Base-by-base conservation (phyloP, 2,329 filamentous ascomycete genomes). In the Fusarium heterosporum region DNA sequence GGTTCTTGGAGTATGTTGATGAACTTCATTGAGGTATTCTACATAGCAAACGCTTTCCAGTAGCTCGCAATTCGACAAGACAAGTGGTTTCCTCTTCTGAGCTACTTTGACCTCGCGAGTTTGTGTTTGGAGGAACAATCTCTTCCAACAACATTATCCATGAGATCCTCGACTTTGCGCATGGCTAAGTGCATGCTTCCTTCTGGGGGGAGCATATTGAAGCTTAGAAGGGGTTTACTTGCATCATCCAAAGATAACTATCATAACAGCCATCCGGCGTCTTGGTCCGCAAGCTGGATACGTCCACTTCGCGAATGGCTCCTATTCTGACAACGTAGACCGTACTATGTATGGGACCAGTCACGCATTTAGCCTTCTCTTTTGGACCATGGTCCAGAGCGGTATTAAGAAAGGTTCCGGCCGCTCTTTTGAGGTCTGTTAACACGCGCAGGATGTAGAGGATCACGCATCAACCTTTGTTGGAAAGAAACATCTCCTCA, bases 401-500 rank as follows among this genome's bases (percentile, higher is more conserved):
- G 51, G 50, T 12, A 60, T 65, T 17, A 68, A 61, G 22, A 38
- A 39, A 3, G 32, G 59, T 6, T 53, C 50, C 19, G 54, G 60
- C 12, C 59, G 64, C 14, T 45, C 65, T 38, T 55, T 60, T 2
- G 59, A 55, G 1, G 60, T 68, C 3, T 68, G 65, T 17, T 60
- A 68, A n/a, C 64, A 65, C 26, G 68, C 60, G 1, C 68, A 59
- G 64, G 61, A 68, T 8, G 64, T 65, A 3, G 64, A 68, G 19
- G 64, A 68, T 30, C 64, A 59, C 3, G 68, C 60, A 1, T 34
- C 68, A 9, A 50, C 64, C 0, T 68, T 68, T 38, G 13, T 68
- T 5, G 64, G 64, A 54, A 67, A 67, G 64, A 58, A 41, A 17
- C 12, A 36, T 34, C 32, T 13, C 16, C 13, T 4, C 8, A 8